A percentile compares a stretch with the other conserved stretches of the same genome.
Conservation (phyloP, 2,329 filamentous ascomycete species). For the Diplodia seriata region DNA sequence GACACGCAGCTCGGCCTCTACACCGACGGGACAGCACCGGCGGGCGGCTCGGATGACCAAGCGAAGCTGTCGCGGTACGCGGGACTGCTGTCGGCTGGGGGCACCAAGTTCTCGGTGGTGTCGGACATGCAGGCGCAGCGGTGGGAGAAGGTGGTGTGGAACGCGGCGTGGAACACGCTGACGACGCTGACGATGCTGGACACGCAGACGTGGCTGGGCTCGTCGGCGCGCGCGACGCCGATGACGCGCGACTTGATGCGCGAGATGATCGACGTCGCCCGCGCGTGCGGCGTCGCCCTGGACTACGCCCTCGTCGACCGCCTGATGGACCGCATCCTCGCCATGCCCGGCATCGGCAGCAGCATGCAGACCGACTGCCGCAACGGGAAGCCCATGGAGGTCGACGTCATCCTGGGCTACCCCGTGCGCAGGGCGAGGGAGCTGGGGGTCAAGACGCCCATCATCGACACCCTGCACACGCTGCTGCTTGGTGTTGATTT, state of each 20-base stretch:
- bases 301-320: background rate
- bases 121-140: background rate
- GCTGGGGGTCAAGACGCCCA: background rate
- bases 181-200: constrained; percentile 4
- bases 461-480: background rate
- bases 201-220: background rate
- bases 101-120: background rate
- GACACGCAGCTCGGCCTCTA: background rate
- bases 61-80: background rate
- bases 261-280: background rate
- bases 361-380: constrained; percentile 5
- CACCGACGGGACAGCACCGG: background rate
- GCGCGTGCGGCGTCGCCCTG: background rate
- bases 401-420: background rate
- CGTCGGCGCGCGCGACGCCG: background rate
- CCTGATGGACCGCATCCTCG: background rate
- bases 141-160: constrained; percentile 3
- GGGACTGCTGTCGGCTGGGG: background rate
- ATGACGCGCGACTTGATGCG: background rate
- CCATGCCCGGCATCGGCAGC: constrained; percentile 2
- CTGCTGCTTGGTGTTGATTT: background rate
- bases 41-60: background rate
- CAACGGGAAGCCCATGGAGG: background rate
- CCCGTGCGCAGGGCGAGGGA: background rate
- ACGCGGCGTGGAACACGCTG: background rate